Evolutionary conservation across 83 land plant genomes (phyloP), one percentile per base, ranked within the genome.

Genomic region (Diphasiastrum complanatum): DNA sequence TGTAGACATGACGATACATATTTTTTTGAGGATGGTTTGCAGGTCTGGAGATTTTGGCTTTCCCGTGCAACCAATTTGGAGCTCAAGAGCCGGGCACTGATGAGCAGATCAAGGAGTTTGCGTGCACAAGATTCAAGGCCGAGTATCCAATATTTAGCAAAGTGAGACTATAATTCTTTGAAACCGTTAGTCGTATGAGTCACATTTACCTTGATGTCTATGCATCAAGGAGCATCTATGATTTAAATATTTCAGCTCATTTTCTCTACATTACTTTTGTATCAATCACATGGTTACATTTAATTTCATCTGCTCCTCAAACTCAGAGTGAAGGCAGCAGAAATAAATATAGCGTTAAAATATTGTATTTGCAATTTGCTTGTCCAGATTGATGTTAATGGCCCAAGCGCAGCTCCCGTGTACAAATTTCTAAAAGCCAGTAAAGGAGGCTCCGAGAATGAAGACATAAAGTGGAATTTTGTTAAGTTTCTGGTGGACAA

Each of bases 321-420:
- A n/a, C n/a, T n/a, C n/a, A n/a, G n/a, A n/a, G n/a, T n/a, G n/a
- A n/a, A n/a, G n/a, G n/a, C n/a, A n/a, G n/a, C n/a, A n/a, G n/a
- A n/a, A n/a, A n/a, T n/a, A n/a, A n/a, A n/a, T n/a, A n/a, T n/a
- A n/a, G n/a, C n/a, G 3, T 33, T 18, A 12, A 1, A 3, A 18
- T 38, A 34, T 5, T 20, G 53, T 12, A 32, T 10, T 48, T 58
- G 41, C 33, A 62, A 47, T 16, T 64, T 5, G 23, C 38, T 26
- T 51, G n/a, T 59, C 60, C 48, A 88, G 97, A 76, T 91, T 56
- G 83, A 91, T 63, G 97, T 91, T 2, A 90, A 90, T 68, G 97
- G 97, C 2, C 45, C 73, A 5, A 70, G 73, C 50, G 76, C 86
- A 55, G 85, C 87, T 46, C 91, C 96, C 14, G 8, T 91, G 1